Conservation (phyloP, 2,329 filamentous ascomycete species). For the Diaporthe sp. region DNA sequence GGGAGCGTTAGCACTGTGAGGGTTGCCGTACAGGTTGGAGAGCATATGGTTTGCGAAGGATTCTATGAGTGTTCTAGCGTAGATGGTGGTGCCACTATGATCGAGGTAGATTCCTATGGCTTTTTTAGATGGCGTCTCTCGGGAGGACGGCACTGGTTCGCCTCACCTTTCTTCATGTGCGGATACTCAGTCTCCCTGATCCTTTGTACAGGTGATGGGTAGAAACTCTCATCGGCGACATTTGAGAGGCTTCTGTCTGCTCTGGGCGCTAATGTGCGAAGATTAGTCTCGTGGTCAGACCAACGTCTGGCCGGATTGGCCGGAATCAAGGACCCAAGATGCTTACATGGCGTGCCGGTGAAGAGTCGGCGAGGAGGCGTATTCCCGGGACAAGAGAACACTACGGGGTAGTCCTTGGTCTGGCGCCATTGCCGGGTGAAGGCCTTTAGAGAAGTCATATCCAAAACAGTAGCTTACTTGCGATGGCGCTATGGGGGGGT, state of each 20-base stretch:
- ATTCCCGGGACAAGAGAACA: conserved; percentile 24
- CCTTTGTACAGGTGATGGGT: conserved; percentile 47
- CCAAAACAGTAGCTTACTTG: conserved; percentile 12
- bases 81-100: conserved; percentile 70
- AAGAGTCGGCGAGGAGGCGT: conserved; percentile 34
- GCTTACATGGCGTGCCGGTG: conserved; percentile 35
- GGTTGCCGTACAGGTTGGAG: conserved; percentile 75
- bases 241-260: not conserved
- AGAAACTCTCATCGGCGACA: conserved; percentile 34
- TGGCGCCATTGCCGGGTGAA: conserved; percentile 22
- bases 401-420: conserved; percentile 25
- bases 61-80: conserved; percentile 70
- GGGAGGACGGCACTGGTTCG: not conserved
- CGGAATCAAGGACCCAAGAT: not conserved
- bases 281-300: not conserved
- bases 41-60: conserved; percentile 69
- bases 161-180: conserved; percentile 57
- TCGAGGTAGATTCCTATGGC: conserved; percentile 66
- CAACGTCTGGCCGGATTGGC: not conserved
- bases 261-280: conserved; percentile 9
- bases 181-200: conserved; percentile 57
- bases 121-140: not conserved
- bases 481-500: conserved; percentile 11
- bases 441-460: conserved; percentile 29
- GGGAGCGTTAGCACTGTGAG: conserved; percentile 74